Percentiles rank a stretch among this genome's conserved stretches.
phyloP scores from a whole-genome alignment of 1,139 yeast species.

The Zygosaccharomyces sapae region DNA sequence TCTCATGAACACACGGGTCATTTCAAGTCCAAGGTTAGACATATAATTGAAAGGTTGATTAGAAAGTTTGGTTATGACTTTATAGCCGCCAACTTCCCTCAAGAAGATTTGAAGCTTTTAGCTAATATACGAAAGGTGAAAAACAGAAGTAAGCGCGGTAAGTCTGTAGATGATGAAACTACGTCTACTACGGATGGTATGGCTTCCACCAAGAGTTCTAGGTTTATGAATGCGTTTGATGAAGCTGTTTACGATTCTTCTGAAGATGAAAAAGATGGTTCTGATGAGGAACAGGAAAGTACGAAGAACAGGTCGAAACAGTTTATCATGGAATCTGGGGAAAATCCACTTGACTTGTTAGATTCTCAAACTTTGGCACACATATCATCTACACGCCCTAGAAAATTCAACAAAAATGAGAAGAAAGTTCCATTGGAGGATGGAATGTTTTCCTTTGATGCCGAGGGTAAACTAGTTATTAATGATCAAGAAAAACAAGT shows the following conservation, averaged over 20 bases:
- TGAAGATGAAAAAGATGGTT: slow-evolving; percentile 38
- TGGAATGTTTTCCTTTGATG: slow-evolving; percentile 51
- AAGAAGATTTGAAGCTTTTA: slow-evolving; percentile 75
- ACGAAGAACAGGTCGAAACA: slow-evolving; percentile 44
- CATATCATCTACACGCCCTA: slow-evolving; percentile 81
- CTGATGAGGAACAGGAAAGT: slow-evolving; percentile 28
- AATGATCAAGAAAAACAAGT: slow-evolving; percentile 36
- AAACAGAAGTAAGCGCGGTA: slow-evolving; percentile 77
- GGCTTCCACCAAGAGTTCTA: slow-evolving; percentile 35
- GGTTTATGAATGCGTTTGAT: slow-evolving; percentile 79
- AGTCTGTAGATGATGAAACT: slow-evolving; percentile 39
- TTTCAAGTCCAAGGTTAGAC: slow-evolving; percentile 87
- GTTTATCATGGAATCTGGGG: slow-evolving; percentile 73
- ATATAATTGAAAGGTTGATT: slow-evolving; percentile 82
- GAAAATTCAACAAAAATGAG: slow-evolving; percentile 48
- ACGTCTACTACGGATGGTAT: slow-evolving; percentile 17
- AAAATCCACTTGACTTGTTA: slow-evolving; percentile 82
- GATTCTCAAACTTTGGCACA: slow-evolving; percentile 82
- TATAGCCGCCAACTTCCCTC: slow-evolving; percentile 80
- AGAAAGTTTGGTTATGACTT: slow-evolving; percentile 84
- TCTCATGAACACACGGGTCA: slow-evolving; percentile 95
- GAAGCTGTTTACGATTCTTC: slow-evolving; percentile 51
- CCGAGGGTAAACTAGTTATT: slow-evolving; percentile 54
- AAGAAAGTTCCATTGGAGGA: slow-evolving; percentile 42
- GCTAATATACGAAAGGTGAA: slow-evolving; percentile 80